These are phyloP conservation scores for Durio zibethinus DNA, from an alignment of 345 rosid species.

Conservation along the genomic window DNA sequence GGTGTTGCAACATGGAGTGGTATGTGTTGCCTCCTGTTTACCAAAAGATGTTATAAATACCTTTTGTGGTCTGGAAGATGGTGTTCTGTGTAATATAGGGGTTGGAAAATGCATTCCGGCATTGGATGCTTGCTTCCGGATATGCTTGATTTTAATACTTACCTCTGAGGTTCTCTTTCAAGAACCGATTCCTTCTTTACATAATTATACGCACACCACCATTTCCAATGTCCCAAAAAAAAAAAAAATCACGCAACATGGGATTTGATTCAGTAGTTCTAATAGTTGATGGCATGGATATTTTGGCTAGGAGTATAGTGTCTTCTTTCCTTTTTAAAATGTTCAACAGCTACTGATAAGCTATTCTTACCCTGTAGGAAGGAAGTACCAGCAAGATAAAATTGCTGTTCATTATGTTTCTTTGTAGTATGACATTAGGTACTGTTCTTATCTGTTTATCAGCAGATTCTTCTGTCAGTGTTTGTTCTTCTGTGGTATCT, in stretches of 20 bases:
- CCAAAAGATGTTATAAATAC: neutral
- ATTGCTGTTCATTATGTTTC: conserved; percentile 69
- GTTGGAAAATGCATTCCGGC: neutral
- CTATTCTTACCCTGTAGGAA: conserved; percentile 41
- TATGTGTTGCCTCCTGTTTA: conserved; percentile 25
- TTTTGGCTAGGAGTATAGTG: neutral
- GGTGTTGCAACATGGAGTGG: conserved; percentile 56
- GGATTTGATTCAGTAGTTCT: neutral
- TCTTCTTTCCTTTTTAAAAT: neutral
- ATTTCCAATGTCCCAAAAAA: neutral
- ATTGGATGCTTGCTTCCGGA: neutral
- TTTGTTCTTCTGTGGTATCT: conserved; percentile 47
- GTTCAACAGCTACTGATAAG: neutral
- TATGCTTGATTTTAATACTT: neutral
- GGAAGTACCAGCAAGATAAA: conserved; percentile 72
- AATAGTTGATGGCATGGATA: neutral
- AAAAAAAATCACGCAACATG: neutral
- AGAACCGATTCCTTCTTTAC: neutral
- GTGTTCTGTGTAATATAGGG: neutral
- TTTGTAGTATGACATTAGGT: conserved; percentile 71
- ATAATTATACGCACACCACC: neutral
- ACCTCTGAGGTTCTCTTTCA: neutral
- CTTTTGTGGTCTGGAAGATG: neutral
- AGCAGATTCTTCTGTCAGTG: conserved; percentile 42
- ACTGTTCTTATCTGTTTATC: conserved; percentile 61